phyloP scores from a whole-genome alignment of 2,329 filamentous ascomycete genomes.

The Fusarium hostae region DNA sequence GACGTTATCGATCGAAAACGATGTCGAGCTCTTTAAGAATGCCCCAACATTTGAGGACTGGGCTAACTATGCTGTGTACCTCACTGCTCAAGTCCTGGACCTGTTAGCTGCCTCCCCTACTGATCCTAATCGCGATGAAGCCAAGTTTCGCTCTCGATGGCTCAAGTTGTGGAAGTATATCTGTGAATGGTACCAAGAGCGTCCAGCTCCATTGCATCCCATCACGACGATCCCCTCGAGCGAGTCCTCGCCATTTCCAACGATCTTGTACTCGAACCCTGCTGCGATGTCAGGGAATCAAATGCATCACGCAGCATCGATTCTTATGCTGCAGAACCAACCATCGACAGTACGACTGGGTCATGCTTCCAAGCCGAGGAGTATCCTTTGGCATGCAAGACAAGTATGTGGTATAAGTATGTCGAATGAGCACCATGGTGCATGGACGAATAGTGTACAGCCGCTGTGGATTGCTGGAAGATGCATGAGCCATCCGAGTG shows the following conservation, averaged over 20 bases:
- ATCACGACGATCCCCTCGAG: constrained; percentile 49
- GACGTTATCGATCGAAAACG: constrained; percentile 44
- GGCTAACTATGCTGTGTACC: constrained; percentile 62
- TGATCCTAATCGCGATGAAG: constrained; percentile 36
- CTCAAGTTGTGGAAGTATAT: constrained; percentile 52
- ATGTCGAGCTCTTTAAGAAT: constrained; percentile 50
- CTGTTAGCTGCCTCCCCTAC: constrained; percentile 47
- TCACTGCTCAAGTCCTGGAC: constrained; percentile 57
- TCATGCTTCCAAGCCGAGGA: constrained; percentile 53
- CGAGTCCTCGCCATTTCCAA: constrained; percentile 61
- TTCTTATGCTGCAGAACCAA: constrained; percentile 61
- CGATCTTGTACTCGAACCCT: constrained; percentile 61
- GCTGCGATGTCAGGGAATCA: constrained; percentile 66
- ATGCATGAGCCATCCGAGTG: constrained; percentile 59
- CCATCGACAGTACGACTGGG: constrained; percentile 55
- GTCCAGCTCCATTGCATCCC: constrained; percentile 51
- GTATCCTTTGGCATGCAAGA: constrained; percentile 63
- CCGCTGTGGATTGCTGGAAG: constrained; percentile 65
- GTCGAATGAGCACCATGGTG: constrained; percentile 63
- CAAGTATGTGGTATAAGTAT: constrained; percentile 64
- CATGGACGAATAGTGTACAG: constrained; percentile 65
- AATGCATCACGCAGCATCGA: constrained; percentile 63
- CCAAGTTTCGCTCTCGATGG: constrained; percentile 49
- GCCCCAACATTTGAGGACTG: constrained; percentile 56
- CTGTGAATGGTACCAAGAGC: constrained; percentile 54